Conservation (phyloP, 2,329 filamentous ascomycete species). For the Akanthomyces dipterigenus region DNA sequence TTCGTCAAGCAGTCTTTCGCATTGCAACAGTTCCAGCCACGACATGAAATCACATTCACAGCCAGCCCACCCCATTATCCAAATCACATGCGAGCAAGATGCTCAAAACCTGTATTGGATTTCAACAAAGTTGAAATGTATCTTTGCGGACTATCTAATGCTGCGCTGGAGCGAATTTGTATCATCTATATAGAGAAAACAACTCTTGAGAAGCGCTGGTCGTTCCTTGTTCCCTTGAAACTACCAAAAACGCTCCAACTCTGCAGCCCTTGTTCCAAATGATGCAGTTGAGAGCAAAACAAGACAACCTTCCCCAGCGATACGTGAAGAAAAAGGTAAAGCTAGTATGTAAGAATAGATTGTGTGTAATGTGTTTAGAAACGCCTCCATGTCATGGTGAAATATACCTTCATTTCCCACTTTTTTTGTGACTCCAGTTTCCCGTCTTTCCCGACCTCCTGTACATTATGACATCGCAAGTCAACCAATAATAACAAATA, state of each 20-base stretch:
- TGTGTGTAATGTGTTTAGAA: background rate
- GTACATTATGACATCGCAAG: background rate
- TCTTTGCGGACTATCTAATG: background rate
- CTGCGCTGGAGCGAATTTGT: slow-evolving; percentile 3
- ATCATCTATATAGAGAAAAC: slow-evolving; percentile 8
- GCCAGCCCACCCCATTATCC: too few species aligned
- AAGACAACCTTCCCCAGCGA: background rate
- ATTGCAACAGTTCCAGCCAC: background rate
- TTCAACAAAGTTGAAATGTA: background rate
- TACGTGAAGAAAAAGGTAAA: background rate
- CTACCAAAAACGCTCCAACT: slow-evolving; percentile 5
- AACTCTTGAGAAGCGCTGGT: background rate
- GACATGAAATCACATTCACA: background rate
- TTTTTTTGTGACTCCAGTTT: slow-evolving; percentile 7
- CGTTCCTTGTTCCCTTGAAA: slow-evolving; percentile 10
- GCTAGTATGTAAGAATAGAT: background rate
- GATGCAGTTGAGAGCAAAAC: background rate
- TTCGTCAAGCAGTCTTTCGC: background rate
- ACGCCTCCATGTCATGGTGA: slow-evolving; percentile 5
- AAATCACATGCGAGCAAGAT: background rate
- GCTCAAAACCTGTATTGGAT: background rate
- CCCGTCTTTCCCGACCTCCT: background rate
- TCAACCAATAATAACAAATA: background rate
- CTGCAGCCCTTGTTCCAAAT: background rate
- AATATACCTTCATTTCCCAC: slow-evolving; percentile 3